phyloP scores from a whole-genome alignment of 139 green algal genomes.

The Edaphochlamys debaryana region DNA sequence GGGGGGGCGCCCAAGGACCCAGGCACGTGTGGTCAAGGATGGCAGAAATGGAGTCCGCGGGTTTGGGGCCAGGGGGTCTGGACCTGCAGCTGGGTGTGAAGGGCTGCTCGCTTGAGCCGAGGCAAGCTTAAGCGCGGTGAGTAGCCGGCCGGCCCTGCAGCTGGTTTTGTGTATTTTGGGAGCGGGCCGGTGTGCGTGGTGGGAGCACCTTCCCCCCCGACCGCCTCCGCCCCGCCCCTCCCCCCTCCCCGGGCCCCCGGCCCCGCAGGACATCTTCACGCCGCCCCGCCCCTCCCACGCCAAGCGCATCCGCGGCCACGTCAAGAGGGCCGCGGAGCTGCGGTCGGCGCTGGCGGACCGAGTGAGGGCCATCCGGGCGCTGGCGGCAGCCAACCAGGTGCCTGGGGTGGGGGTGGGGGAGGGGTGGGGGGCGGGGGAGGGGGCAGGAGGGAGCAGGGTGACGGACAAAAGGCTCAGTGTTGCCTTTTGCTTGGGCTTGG shows the following conservation, averaged over 20 bases:
- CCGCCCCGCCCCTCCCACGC: slow-evolving; percentile 1
- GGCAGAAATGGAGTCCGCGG: too few species aligned
- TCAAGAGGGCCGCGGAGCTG: slow-evolving; percentile 7
- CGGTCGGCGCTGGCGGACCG: slow-evolving; percentile 7
- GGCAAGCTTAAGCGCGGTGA: background rate
- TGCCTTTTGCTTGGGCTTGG: too few species aligned
- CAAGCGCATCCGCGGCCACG: slow-evolving; percentile 36
- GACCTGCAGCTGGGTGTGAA: too few species aligned
- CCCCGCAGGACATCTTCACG: slow-evolving; percentile 12
- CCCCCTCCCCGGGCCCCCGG: background rate
- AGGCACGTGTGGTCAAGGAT: too few species aligned
- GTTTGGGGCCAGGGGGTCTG: too few species aligned
- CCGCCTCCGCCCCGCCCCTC: background rate
- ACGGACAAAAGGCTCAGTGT: too few species aligned
- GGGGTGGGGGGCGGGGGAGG: too few species aligned
- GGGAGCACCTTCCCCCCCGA: too few species aligned
- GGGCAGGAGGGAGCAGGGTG: background rate
- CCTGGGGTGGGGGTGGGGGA: background rate
- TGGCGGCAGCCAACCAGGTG: slow-evolving; percentile 9
- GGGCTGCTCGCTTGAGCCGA: too few species aligned
- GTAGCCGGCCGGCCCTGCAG: background rate
- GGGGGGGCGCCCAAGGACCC: too few species aligned
- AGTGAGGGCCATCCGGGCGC: background rate
- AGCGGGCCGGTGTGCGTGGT: too few species aligned
- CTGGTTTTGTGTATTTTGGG: background rate